phyloP scores from a whole-genome alignment of 1,139 yeast genomes.

The Geotrichum europaeum region DNA sequence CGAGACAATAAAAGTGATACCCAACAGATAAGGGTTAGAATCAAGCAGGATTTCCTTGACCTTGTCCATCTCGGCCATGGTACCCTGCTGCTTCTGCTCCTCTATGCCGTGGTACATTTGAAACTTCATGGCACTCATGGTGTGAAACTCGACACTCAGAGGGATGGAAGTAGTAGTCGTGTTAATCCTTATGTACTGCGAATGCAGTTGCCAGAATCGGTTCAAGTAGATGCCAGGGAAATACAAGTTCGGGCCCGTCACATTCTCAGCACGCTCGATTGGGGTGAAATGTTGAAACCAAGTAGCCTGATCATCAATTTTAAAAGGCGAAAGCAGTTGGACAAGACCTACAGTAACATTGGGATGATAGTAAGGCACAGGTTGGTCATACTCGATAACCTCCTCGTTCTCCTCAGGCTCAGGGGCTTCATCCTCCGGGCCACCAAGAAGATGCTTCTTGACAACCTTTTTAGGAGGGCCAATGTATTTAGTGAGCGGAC shows the following conservation, averaged over 20 bases:
- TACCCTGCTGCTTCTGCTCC: conserved; percentile 30
- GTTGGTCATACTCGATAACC: conserved; percentile 14
- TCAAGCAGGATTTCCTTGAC: conserved; percentile 36
- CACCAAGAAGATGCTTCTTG: conserved; percentile 34
- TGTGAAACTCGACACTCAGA: conserved; percentile 30
- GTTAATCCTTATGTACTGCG: conserved; percentile 35
- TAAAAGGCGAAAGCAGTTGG: conserved; percentile 7
- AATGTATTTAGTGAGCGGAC: conserved; percentile 27
- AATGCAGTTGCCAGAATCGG: conserved; percentile 38
- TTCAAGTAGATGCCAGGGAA: conserved; percentile 34
- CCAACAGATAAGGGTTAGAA: conserved; percentile 37
- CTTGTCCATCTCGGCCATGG: conserved; percentile 35
- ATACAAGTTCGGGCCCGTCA: not conserved
- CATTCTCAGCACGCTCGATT: not conserved
- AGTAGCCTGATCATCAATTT: conserved; percentile 1
- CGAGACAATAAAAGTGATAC: conserved; percentile 34
- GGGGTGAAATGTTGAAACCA: conserved; percentile 10
- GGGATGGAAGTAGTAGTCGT: conserved; percentile 27
- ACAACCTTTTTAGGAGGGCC: conserved; percentile 28
- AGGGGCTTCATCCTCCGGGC: conserved; percentile 20
- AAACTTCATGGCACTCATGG: conserved; percentile 32
- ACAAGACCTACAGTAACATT: conserved; percentile 32
- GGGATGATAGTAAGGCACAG: conserved; percentile 37
- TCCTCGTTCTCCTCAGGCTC: conserved; percentile 19
- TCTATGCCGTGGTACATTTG: conserved; percentile 31